Evolutionary conservation across 73 alveolate genomes (phyloP).

Genomic region (Halteria grandinella): DNA sequence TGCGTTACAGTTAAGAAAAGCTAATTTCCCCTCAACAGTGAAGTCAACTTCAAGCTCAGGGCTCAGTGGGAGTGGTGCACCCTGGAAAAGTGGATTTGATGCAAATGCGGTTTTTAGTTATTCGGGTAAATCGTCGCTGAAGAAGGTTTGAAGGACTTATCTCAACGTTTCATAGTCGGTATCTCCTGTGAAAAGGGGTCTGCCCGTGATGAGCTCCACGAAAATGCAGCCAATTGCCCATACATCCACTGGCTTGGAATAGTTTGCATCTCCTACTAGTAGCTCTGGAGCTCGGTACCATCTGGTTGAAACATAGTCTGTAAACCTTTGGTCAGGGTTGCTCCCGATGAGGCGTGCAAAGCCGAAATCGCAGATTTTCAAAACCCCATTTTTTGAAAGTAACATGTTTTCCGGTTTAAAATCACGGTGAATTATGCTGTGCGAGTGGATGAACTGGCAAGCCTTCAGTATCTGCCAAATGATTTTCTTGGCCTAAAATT

Average conservation of each 20-base stretch:
- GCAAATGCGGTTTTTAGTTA: conserved; percentile 22
- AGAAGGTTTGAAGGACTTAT: conserved; percentile 24
- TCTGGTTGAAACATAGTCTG: conserved; percentile 80
- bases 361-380: conserved; percentile 92
- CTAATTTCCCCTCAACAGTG: conserved; percentile 6
- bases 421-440: conserved; percentile 90
- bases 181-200: conserved; percentile 80
- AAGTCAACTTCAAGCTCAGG: background rate
- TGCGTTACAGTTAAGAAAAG: background rate
- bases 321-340: conserved; percentile 37
- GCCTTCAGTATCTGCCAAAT: conserved; percentile 86
- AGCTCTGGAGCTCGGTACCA: conserved; percentile 97
- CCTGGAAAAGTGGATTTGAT: conserved; percentile 30
- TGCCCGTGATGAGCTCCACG: conserved; percentile 78
- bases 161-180: conserved; percentile 49
- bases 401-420: conserved; percentile 90
- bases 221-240: conserved; percentile 93
- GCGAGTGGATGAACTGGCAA: conserved; percentile 78
- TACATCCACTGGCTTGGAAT: conserved; percentile 87
- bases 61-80: conserved; percentile 17
- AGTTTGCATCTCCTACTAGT: conserved; percentile 75
- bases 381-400: conserved; percentile 76
- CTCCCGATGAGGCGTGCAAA: conserved; percentile 60
- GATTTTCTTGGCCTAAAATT: conserved; percentile 42
- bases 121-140: conserved; percentile 44